Base-by-base conservation (phyloP, 2,329 filamentous ascomycete species). In the Drechslerella stenobrocha region DNA sequence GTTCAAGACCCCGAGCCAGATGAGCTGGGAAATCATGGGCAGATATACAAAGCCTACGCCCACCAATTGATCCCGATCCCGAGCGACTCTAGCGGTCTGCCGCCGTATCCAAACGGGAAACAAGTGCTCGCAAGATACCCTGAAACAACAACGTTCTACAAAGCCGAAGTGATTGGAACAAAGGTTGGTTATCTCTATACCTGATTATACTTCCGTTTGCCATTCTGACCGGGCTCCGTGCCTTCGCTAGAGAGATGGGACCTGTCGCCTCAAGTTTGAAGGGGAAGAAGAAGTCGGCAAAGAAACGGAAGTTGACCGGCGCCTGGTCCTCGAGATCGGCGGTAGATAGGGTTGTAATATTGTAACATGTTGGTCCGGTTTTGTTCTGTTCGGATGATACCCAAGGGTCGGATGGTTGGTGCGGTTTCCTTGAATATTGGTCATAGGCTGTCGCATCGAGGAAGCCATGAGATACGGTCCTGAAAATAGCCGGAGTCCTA, bases 111-210 rank as follows among this genome's bases (percentile, higher is more conserved):
- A 5, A 77, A 82, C 35, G 87, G 87, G 44, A 88, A 87, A 74
- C 83, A 84, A 45, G 88, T 92, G 6, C 79, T 92, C 60, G 89
- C 89, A 0, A 79, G 90, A 61, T 93, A 93, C 73, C 89, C 89
- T 0, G 86, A 90, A 72, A 92, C 89, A 0, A 91, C 89, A 0
- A 91, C 88, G 0, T 92, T 93, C 73, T 93, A 93, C 75, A 86
- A 88, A 74, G 89, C 89, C 1, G 87, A 90, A 72, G 88, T 92
- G 6, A 87, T 89, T 77, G 85, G 85, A 32, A 85, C 83, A 79
- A 79, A 86, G 78, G 73, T 81, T 79, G 70, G 78, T 57, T 32
- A 35, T 26, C 53, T 80, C 79, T 75, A 77, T 11, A 2, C 8
- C 22, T 32, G 8, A 26, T 15, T 26, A 30, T 51, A n/a, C n/a